Base-by-base conservation (phyloP, 2,329 filamentous ascomycete species). In the Plenodomus biglobosus region DNA sequence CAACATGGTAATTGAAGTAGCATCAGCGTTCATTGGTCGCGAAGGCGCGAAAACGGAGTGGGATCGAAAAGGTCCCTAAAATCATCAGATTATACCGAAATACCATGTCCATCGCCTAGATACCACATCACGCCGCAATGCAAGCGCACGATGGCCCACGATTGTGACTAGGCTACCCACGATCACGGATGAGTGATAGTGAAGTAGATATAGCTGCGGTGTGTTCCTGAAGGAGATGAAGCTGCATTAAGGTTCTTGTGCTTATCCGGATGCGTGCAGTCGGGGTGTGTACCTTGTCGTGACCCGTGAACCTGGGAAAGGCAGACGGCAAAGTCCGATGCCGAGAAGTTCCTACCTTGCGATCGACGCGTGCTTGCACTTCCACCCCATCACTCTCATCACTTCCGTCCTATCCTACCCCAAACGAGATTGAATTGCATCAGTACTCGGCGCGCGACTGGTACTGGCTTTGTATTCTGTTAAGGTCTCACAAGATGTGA, bases 171-270 rank as follows among this genome's bases (percentile, higher is more conserved):
- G 5, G 27, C 6, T 3, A 32, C 27, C 27, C 13, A 11, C 27
- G 13, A 32, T 15, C 27, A 15, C 13, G 11, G 27, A 32, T 11
- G 27, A 32, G 27, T 15, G 11, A 20, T 47, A 42, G 44, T 48
- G 45, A 42, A 41, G 37, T 42, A 46, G 47, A 49, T 45, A 41
- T 40, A 38, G 30, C 57, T 66, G 64, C 58, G 56, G 51, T 55
- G 51, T 48, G 42, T 55, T 58, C 66, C 53, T 51, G 56, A 66
- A 59, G 17, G 46, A 61, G 64, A 38, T 27, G 59, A 58, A 44
- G 59, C 59, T 59, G 64, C 65, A 55, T 66, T 62, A 66, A 67
- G 59, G 56, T 65, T 68, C 38, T 51, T 58, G 53, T 56, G 48
- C 50, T 43, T 37, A 42, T 37, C 45, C 50, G 56, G 54, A 44